Evolutionary conservation across 371 early-diverging fungal genomes (phyloP).

Genomic region (Umbelopsis sp.): DNA sequence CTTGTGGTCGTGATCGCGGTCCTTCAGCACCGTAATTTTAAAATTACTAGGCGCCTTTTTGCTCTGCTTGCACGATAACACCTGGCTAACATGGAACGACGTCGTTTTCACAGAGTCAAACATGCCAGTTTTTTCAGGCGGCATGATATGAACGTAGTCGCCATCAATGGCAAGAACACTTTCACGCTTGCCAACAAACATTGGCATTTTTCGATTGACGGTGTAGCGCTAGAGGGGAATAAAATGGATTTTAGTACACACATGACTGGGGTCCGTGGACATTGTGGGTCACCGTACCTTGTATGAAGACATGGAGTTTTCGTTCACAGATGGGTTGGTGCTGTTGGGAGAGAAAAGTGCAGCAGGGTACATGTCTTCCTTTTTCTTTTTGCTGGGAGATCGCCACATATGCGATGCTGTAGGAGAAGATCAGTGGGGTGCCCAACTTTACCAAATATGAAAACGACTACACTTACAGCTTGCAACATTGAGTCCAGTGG

Average conservation of each 20-base stretch:
- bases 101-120: conserved; percentile 84
- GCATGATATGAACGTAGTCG: conserved; percentile 90
- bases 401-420: conserved; percentile 50
- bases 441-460: not conserved
- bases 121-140: conserved; percentile 79
- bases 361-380: conserved; percentile 41
- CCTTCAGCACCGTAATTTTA: conserved; percentile 70
- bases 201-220: conserved; percentile 77
- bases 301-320: conserved; percentile 47
- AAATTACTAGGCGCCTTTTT: conserved; percentile 77
- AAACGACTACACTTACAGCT: conserved; percentile 52
- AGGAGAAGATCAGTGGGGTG: not conserved
- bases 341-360: conserved; percentile 39
- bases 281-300: conserved; percentile 27
- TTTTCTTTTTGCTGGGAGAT: conserved; percentile 52
- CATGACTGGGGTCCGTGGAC: too few relatives aligned
- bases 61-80: conserved; percentile 79
- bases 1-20: conserved; percentile 66
- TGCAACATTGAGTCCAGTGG: conserved; percentile 41
- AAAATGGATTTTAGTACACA: not conserved
- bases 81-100: conserved; percentile 79
- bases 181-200: conserved; percentile 84
- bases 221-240: conserved; percentile 48
- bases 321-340: conserved; percentile 34
- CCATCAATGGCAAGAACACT: conserved; percentile 93